Evolutionary conservation across 1,139 yeast species (phyloP), one percentile per base, ranked within the genome.

Genomic region (Keqinozyma sinolaborantium): DNA sequence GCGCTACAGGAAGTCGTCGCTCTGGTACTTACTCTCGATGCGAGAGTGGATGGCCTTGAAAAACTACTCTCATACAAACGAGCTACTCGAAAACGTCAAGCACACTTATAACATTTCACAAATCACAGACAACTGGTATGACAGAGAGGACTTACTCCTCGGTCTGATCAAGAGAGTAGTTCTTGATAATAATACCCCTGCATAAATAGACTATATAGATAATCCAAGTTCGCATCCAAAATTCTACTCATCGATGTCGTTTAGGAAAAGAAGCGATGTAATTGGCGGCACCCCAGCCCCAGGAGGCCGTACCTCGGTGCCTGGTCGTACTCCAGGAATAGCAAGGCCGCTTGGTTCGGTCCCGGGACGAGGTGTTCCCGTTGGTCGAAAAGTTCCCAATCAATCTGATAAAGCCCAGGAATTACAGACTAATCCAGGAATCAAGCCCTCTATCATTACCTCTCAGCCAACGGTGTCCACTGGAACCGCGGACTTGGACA

Each of bases 21-120:
- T 90, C 21, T 90, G 96, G 90, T 72, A 75, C 45, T 56, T 88
- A 13, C 56, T 90, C 16, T 81, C 96, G 0, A 83, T 90, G 4
- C 76, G 76, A 35, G 86, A 83, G 48, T 82, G 95, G 88, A 38
- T 57, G n/a, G 43, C 47, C 4, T 45, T 66, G 25, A 50, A 57
- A 25, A 52, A 60, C 30, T 31, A 42, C 20, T 30, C 40, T 3
- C 71, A 66, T 33, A 48, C 58, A 1, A 35, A 42, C 28, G 35
- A 40, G 10, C 47, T 63, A 27, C 29, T 58, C 19, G 27, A 40
- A 11, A 64, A 64, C 34, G 47, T 65, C 11, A 35, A 42, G 11
- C 38, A 42, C 14, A 45, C 48, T 12, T 65, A 51, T 35, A 46
- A 50, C 9, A 32, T 45, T n/a, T 44, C 44, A 9, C 42, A 47